phyloP scores from a whole-genome alignment of 2,329 filamentous ascomycete genomes.

The Lasiodiplodia hormozganensis region DNA sequence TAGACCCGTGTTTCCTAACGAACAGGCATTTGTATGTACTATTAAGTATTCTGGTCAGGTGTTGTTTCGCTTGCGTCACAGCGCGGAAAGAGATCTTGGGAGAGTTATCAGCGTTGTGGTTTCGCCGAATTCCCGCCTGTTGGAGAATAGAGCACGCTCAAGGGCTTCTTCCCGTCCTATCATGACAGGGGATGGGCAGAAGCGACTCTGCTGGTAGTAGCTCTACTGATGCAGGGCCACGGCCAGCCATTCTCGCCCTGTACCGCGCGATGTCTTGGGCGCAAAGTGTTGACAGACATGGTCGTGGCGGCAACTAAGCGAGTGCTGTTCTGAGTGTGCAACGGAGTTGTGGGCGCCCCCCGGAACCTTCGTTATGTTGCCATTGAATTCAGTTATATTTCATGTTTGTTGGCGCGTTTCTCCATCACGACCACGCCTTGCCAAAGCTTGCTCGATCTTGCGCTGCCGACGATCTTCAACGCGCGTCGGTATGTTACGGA shows the following conservation, averaged over 20 bases:
- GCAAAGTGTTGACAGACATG: not conserved
- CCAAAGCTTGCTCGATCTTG: conserved; percentile 8
- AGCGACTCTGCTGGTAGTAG: too few species aligned
- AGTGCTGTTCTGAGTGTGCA: not conserved
- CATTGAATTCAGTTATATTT: not conserved
- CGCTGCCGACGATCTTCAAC: conserved; percentile 17
- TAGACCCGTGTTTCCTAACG: not conserved
- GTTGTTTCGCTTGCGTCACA: not conserved
- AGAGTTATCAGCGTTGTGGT: not conserved
- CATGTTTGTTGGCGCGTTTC: not conserved
- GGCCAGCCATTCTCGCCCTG: not conserved
- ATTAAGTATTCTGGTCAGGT: not conserved
- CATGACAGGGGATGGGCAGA: not conserved
- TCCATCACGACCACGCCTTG: not conserved
- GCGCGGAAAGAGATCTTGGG: not conserved
- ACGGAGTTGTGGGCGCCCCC: not conserved
- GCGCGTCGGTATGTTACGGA: conserved; percentile 14
- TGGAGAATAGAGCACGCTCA: not conserved
- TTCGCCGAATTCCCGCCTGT: not conserved
- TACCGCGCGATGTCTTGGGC: not conserved
- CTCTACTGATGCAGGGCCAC: too few species aligned
- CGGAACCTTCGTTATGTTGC: not conserved
- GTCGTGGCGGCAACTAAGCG: not conserved
- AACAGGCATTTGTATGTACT: not conserved
- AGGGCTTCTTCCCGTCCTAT: not conserved